Evolutionary conservation across 805 yeast species (phyloP).

Genomic region (Ogataea glucozyma): DNA sequence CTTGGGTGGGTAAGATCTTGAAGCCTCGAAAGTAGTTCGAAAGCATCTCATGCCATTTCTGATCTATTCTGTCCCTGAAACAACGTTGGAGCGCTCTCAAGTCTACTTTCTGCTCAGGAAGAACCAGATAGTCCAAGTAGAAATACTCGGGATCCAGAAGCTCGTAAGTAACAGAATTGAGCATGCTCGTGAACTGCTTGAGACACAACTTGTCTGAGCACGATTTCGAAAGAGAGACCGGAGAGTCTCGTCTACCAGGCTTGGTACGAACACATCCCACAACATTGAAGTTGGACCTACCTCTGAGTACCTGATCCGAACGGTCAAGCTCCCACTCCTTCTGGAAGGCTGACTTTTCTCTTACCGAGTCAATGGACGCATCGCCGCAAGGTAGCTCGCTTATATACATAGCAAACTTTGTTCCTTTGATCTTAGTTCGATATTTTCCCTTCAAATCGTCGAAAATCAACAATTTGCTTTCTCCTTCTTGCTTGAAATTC

Average conservation of each 20-base stretch:
- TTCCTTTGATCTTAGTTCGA: conserved; percentile 34
- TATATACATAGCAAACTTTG: conserved; percentile 58
- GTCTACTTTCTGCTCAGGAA: conserved; percentile 39
- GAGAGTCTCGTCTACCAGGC: conserved; percentile 87
- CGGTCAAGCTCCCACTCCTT: conserved; percentile 20
- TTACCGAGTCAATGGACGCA: conserved; percentile 59
- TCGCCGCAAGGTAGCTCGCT: conserved; percentile 93
- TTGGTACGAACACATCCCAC: conserved; percentile 81
- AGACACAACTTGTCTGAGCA: conserved; percentile 83
- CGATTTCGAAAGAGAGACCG: conserved; percentile 71
- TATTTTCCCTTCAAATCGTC: conserved; percentile 23
- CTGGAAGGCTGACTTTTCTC: conserved; percentile 24
- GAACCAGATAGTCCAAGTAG: conserved; percentile 49
- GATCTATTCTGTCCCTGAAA: conserved; percentile 33
- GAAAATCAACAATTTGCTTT: conserved; percentile 21
- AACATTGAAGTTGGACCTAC: conserved; percentile 57
- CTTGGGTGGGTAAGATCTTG: conserved; percentile 20
- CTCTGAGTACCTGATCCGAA: conserved; percentile 45
- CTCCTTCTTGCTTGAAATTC: conserved; percentile 13
- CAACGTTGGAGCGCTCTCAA: conserved; percentile 42
- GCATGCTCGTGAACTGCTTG: conserved; percentile 57
- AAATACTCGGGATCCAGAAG: conserved; percentile 37
- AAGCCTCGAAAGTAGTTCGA: conserved; percentile 7
- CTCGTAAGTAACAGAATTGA: conserved; percentile 45
- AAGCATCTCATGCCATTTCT: conserved; percentile 3